phyloP scores from a whole-genome alignment of 169 alveolate genomes.

The Toxoplasma gondii region DNA sequence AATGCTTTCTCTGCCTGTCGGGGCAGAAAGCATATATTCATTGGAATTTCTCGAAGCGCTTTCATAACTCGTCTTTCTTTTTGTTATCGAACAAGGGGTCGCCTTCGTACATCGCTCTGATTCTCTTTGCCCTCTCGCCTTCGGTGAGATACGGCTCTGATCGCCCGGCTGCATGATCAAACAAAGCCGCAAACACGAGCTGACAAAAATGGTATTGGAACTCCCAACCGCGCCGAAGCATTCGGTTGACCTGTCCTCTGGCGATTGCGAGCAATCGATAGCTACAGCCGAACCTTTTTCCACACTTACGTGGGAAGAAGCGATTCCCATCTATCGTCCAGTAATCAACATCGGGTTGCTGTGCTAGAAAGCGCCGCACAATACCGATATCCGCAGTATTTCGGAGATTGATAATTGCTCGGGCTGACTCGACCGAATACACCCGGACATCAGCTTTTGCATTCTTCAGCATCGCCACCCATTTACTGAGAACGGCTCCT shows the following conservation, averaged over 20 bases:
- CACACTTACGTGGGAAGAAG: constrained; percentile 7
- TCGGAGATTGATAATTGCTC: constrained; percentile 10
- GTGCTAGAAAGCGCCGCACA: constrained; percentile 14
- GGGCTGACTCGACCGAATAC: constrained; percentile 22
- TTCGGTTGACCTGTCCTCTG: no score
- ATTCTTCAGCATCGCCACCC: constrained; percentile 33
- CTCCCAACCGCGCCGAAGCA: no score
- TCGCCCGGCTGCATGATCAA: constrained; percentile 6
- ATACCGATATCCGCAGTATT: background rate
- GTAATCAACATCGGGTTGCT: constrained; percentile 42
- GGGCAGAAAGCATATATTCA: no score
- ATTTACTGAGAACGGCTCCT: background rate
- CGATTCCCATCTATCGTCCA: background rate
- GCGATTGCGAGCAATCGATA: background rate
- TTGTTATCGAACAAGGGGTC: background rate
- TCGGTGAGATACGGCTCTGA: constrained; percentile 16
- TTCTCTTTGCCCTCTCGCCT: background rate
- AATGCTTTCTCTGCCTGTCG: no score
- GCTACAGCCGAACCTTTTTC: background rate
- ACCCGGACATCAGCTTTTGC: constrained; percentile 7
- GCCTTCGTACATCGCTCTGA: constrained; percentile 12
- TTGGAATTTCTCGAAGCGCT: background rate
- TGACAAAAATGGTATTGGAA: background rate
- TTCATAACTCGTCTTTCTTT: background rate
- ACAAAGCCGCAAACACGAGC: background rate